Base-by-base conservation (phyloP, 73 alveolate species). In the Symbiodinium pilosum region DNA sequence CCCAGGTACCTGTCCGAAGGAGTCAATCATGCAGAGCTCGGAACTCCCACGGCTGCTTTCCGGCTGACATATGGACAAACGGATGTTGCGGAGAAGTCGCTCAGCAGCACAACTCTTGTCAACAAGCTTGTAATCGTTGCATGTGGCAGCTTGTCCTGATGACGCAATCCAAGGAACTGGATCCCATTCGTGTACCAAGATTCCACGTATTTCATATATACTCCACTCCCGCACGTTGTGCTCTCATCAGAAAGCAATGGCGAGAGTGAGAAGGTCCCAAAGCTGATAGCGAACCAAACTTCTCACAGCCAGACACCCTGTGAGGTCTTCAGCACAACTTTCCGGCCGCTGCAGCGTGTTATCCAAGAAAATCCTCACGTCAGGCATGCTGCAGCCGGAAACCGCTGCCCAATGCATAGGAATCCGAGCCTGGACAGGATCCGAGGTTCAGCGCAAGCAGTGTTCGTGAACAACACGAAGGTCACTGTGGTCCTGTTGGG, bases 311-410 rank as follows among this genome's bases (percentile, higher is more conserved):
- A 14, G 77, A 34, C 43, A 12, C 4, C 43, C 9, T 5, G 38
- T 14, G 36, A 91, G 89, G 89, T 91, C 28, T 91, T 68, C 88
- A 91, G 97, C 77, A 69, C 97, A 42, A 91, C 89, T 43, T 91
- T 91, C 52, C 97, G 97, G 1, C 97, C 97, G 56, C 30, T 91
- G 87, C 97, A 91, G 88, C 97, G 97, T 5, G 81, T 91, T 20
- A 54, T 54, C 28, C 97, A 91, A n/a, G 97, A 91, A 86, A 30
- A 85, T 24, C 97, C 97, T 26, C 97, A 91, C 43, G 89, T 91
- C 81, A 64, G 81, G 81, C 81, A 32, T 28, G 81, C 39, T 38
- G 12, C 81, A 64, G 59, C 59, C 6, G 6, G 59, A 47, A 9
- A 14, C 59, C 59, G 6, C 59, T 47, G 21, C 59, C 59, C 59